Conservation (phyloP, 352 stramenopile genomes). For the Lagenidium sp. region DNA sequence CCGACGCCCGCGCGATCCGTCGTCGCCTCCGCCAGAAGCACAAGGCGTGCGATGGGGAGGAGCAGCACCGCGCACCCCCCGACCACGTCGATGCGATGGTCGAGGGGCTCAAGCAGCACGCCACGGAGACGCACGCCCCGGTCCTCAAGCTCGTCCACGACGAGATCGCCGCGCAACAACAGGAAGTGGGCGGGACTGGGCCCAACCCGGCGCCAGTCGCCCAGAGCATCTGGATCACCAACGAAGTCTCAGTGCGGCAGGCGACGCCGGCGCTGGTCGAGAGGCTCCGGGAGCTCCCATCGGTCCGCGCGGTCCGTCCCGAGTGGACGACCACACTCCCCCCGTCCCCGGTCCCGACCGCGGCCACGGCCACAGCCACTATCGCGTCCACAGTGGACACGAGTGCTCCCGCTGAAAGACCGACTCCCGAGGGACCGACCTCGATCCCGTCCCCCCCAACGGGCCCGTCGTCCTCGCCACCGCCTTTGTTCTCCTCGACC, state of each 20-base stretch:
- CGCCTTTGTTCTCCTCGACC: too few species aligned
- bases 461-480: too few species aligned
- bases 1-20: conserved; percentile 8
- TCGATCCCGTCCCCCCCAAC: too few species aligned
- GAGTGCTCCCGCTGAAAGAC: too few species aligned
- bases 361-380: too few species aligned
- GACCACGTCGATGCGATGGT: conserved; percentile 22
- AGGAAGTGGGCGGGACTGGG: neutral
- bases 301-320: conserved; percentile 12
- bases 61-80: too few species aligned
- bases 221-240: conserved; percentile 44
- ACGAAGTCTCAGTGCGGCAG: conserved; percentile 26
- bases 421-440: too few species aligned
- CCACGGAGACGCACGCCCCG: conserved; percentile 17
- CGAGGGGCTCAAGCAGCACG: conserved; percentile 16
- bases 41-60: conserved; percentile 8
- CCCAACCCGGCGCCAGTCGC: conserved; percentile 2
- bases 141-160: conserved; percentile 17
- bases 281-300: conserved; percentile 18
- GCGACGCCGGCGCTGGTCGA: conserved; percentile 24
- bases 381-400: too few species aligned
- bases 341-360: too few species aligned
- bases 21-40: conserved; percentile 5
- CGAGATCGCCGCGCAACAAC: neutral
- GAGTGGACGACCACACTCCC: too few species aligned